phyloP scores from a whole-genome alignment of 2,329 filamentous ascomycete species.

The Neoarthrinium moseri region DNA sequence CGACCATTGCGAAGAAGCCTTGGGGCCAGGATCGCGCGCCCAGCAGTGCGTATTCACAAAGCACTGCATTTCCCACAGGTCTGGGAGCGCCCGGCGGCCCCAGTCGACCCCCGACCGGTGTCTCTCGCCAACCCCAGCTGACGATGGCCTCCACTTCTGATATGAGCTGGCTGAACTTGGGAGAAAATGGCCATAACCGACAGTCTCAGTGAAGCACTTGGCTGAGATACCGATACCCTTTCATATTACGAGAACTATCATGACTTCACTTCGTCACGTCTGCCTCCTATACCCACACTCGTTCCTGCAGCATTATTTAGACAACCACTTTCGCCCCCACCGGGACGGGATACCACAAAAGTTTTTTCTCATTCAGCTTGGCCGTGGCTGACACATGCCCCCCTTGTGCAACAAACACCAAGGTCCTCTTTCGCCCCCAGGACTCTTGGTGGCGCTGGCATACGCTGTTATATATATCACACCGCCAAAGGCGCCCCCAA shows the following conservation, averaged over 20 bases:
- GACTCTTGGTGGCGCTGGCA: too few species aligned
- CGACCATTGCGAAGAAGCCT: conserved; percentile 39
- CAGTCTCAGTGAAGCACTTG: conserved; percentile 11
- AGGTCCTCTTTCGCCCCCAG: background rate
- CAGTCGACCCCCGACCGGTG: conserved; percentile 28
- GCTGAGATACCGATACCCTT: conserved; percentile 6
- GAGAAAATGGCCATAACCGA: conserved; percentile 34
- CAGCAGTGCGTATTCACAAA: conserved; percentile 50
- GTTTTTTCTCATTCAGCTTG: background rate
- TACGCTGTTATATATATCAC: conserved; percentile 1
- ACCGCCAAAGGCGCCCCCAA: background rate
- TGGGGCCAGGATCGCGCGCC: conserved; percentile 52
- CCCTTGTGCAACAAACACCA: too few species aligned
- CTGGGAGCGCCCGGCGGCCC: conserved; percentile 30
- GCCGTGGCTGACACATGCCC: too few species aligned
- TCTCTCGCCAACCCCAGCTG: conserved; percentile 50
- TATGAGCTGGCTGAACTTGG: conserved; percentile 80
- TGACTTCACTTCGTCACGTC: conserved; percentile 6
- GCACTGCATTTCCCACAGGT: conserved; percentile 40
- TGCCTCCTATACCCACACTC: conserved; percentile 7
- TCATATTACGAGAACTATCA: conserved; percentile 2
- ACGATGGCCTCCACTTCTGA: conserved; percentile 55
- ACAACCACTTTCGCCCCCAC: background rate
- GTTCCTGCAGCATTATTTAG: conserved; percentile 1
- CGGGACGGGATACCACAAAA: background rate